Evolutionary conservation across 1,139 yeast species (phyloP), one percentile per base, ranked within the genome.

Genomic region (Kluyveromyces marxianus): DNA sequence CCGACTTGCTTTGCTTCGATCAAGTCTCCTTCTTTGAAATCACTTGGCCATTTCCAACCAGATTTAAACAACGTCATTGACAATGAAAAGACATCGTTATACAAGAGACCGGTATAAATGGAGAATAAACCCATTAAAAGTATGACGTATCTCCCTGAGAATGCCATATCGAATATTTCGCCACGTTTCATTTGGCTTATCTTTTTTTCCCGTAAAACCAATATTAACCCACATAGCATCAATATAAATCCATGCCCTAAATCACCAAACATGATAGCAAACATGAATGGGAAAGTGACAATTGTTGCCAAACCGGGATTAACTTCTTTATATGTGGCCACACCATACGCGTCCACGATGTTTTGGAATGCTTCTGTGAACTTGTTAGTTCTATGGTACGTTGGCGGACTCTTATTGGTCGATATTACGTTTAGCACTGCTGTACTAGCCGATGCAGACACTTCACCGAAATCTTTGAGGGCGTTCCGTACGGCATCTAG

Each of bases 261-360:
- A 68, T 84, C 94, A 72, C 94, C 94, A 70, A 84, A 84, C 94
- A 84, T 84, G 55, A 84, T 79, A 33, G 94, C 90, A 68, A 84
- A 84, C 88, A 84, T 81, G 60, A 84, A 84, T 35, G 94, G 94
- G 70, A 84, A 84, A 2, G 94, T 84, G 27, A 84, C 79, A 46
- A 82, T 74, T 2, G 94, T 84, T 29, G 94, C 83, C 52, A 84
- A 71, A 50, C 90, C 94, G 2, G 94, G 87, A 60, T 84, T 84
- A 28, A 84, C 83, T 65, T 84, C 94, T 53, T 83, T 75, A 60
- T 84, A 84, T 21, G 83, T 73, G 4, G 92, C 87, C 51, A 81
- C 72, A 60, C 92, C 94, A 63, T 84, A 84, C 5, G 92, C 86
- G 64, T 84, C 92, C 65, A 83, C 81, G 65, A 84, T 83, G 41